These are phyloP conservation scores for Hypholoma sublateritium DNA, from an alignment of 768 basidiomycete genomes.

Conservation along the genomic window DNA sequence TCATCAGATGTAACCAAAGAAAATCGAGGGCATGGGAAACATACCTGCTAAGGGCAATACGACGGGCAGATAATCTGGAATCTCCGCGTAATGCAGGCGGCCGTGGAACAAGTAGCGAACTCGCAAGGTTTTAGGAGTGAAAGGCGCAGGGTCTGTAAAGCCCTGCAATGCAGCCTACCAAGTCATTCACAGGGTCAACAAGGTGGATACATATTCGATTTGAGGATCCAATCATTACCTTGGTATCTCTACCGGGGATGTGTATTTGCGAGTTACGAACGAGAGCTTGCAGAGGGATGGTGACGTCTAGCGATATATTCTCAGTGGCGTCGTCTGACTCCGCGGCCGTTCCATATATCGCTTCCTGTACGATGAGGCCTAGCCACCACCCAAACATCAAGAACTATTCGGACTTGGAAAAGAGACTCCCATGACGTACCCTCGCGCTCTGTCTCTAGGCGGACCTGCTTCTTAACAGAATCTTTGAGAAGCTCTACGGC, in stretches of 20 bases:
- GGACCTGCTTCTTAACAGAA: conserved; percentile 60
- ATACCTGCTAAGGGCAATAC: conserved; percentile 76
- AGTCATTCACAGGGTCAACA: not conserved
- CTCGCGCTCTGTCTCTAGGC: conserved; percentile 63
- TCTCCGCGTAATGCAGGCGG: conserved; percentile 73
- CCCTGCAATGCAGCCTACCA: conserved; percentile 72
- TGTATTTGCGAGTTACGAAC: conserved; percentile 77
- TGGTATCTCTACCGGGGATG: conserved; percentile 73
- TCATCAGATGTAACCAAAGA: conserved; percentile 1
- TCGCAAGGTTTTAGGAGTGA: conserved; percentile 65
- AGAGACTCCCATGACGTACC: conserved; percentile 38
- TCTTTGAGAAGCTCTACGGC: conserved; percentile 69
- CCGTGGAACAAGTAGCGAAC: conserved; percentile 79
- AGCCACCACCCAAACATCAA: not conserved
- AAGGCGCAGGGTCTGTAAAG: conserved; percentile 85
- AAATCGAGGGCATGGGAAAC: conserved; percentile 21
- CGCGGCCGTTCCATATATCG: conserved; percentile 60
- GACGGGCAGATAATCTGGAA: conserved; percentile 65
- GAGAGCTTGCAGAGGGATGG: conserved; percentile 77
- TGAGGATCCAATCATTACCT: conserved; percentile 45
- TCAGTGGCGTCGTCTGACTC: conserved; percentile 48
- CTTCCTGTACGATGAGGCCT: conserved; percentile 67
- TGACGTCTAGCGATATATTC: conserved; percentile 72
- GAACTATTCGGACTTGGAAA: not conserved
- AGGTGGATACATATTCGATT: not conserved